A percentile compares a stretch with the other conserved stretches of the same genome.
These are phyloP conservation scores for Aspergillus sergii DNA, from an alignment of 2,329 filamentous ascomycete species.

Conservation along the genomic window DNA sequence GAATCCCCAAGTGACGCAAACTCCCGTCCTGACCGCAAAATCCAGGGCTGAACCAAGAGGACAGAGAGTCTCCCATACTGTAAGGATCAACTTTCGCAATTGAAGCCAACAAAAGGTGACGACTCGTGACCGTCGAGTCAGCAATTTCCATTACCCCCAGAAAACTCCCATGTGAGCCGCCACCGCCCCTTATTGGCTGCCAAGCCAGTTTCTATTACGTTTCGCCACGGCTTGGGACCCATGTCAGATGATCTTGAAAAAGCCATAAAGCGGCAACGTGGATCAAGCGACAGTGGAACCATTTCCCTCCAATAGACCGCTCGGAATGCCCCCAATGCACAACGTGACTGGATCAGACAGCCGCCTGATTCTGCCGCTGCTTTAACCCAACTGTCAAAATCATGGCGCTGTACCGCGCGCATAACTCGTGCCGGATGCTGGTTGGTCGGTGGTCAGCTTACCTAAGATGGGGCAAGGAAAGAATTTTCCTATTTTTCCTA, in stretches of 20 bases:
- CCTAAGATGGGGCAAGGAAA: not conserved
- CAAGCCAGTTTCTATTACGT: slow-evolving; percentile 42
- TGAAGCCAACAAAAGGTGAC: not conserved
- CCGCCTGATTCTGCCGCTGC: slow-evolving; percentile 3
- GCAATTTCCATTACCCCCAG: slow-evolving; percentile 31
- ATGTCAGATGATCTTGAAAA: slow-evolving; percentile 36
- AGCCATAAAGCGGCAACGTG: not conserved
- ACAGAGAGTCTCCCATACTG: not conserved
- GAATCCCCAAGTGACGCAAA: not conserved
- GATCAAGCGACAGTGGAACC: not conserved
- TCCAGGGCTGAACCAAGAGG: not conserved
- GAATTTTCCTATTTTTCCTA: not conserved
- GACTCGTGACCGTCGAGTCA: slow-evolving; percentile 21
- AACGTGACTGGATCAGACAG: not conserved
- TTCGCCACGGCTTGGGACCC: slow-evolving; percentile 21
- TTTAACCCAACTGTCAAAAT: slow-evolving; percentile 3
- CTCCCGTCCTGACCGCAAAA: not conserved
- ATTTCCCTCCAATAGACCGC: slow-evolving; percentile 8
- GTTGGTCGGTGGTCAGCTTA: not conserved
- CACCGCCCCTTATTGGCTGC: slow-evolving; percentile 30
- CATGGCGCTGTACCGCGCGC: slow-evolving; percentile 8
- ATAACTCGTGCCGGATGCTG: not conserved
- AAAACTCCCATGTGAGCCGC: slow-evolving; percentile 24
- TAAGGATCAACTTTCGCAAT: slow-evolving; percentile 9
- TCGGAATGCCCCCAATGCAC: not conserved